Evolutionary conservation across 495 filamentous ascomycete genomes (phyloP), one percentile per base, ranked within the genome.

Genomic region (Hypoxylon trugodes): DNA sequence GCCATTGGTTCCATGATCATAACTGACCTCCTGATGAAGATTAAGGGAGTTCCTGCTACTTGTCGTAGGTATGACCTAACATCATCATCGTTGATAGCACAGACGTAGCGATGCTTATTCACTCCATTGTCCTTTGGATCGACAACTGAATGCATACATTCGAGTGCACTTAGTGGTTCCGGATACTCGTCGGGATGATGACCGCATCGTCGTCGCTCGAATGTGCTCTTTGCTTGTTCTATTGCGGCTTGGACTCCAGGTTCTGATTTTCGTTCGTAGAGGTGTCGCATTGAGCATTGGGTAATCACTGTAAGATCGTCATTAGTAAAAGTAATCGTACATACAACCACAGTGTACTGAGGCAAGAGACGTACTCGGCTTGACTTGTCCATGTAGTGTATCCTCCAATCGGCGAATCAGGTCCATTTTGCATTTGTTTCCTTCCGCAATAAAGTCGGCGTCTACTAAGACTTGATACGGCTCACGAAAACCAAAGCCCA

Each of bases 381-480:
- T 98, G 59, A 92, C 84, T 74, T 88, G 83, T 53, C 90, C 89
- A 65, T 92, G 88, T 1, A 96, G 79, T 12, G 90, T 90, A 16
- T 87, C 79, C 69, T 93, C 86, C 38, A 97, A 79, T 0, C 84
- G 82, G 21, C 77, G 78, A n/a, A 88, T 72, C 18, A 96, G 76
- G 33, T 92, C 88, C 89, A 96, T 94, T 69, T 90, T 93, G 78
- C 88, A 91, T 48, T 78, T 79, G 47, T 87, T 83, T 5, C 90
- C 83, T 68, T 90, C 88, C 62, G 82, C 81, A 24, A 97, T 79
- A 53, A 97, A 87, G 46, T 90, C 88, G 19, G 92, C 88, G 69
- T 97, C 93, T 42, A 95, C 85, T 30, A 98, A 83, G 13, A 98
- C 88, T 79, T 98, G 94, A 72, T 97, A 98, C 4, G 94, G 92